phyloP scores from a whole-genome alignment of 208 protist genomes.

The Zelonia costaricensis region DNA sequence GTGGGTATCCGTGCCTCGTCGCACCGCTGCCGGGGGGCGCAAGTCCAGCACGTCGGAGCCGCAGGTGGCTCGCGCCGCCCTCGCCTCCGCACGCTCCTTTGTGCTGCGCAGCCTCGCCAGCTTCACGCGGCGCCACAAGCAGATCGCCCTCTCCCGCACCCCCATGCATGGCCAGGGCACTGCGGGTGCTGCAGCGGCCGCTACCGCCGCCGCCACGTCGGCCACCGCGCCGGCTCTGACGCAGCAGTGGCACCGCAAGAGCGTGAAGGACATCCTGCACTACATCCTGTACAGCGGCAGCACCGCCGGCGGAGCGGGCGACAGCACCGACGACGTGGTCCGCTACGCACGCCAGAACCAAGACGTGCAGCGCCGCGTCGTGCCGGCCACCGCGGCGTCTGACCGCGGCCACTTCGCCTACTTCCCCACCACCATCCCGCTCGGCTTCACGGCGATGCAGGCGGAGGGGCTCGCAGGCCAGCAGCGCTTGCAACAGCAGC shows the following conservation, averaged over 20 bases:
- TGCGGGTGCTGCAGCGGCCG: background rate
- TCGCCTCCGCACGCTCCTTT: constrained; percentile 62
- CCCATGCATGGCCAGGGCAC: constrained; percentile 2
- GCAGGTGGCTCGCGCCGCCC: constrained; percentile 36
- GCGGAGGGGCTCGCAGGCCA: constrained; percentile 8
- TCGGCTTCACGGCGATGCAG: constrained; percentile 37
- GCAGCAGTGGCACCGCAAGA: constrained; percentile 15
- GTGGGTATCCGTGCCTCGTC: background rate
- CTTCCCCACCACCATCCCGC: constrained; percentile 39
- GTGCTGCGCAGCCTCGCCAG: constrained; percentile 60
- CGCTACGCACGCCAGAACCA: constrained; percentile 28
- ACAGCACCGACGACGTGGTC: background rate
- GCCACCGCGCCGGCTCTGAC: background rate
- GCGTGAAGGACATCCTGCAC: constrained; percentile 30
- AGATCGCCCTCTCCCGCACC: constrained; percentile 24
- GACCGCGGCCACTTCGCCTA: constrained; percentile 8
- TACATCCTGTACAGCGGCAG: constrained; percentile 24
- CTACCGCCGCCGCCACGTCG: background rate
- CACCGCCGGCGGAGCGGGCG: background rate
- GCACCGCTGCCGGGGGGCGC: background rate
- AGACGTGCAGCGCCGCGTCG: constrained; percentile 29
- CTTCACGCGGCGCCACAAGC: constrained; percentile 49
- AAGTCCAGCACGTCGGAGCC: constrained; percentile 3
- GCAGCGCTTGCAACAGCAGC: constrained; percentile 17
- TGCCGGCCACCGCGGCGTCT: background rate